Conservation (phyloP, 164 flowering plant genomes). For the Dillenia turbinata region DNA sequence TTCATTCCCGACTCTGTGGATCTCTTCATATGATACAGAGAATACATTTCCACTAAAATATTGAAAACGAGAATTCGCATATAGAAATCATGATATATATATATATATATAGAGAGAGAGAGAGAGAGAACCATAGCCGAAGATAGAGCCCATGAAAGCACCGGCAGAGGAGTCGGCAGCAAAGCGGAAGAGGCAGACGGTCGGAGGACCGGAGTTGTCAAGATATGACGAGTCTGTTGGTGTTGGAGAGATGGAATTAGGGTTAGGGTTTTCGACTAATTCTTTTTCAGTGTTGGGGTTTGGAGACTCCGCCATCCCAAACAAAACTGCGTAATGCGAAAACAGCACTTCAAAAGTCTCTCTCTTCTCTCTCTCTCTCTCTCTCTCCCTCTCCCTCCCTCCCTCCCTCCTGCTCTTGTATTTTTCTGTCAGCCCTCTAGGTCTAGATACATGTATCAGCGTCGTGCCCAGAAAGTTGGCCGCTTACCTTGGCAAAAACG, state of each 20-base stretch:
- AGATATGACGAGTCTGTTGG: conserved; percentile 3
- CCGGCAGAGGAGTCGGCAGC: conserved; percentile 82
- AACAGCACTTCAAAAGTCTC: neutral
- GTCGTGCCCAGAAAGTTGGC: too few species aligned
- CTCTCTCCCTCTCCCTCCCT: too few species aligned
- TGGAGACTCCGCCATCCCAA: conserved; percentile 30
- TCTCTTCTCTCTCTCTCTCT: too few species aligned
- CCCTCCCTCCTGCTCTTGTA: too few species aligned
- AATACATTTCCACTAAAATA: too few species aligned
- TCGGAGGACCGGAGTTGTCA: conserved; percentile 23
- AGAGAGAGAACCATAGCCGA: conserved; percentile 69
- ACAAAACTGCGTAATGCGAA: neutral
- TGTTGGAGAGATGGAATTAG: conserved; percentile 18
- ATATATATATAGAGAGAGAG: neutral
- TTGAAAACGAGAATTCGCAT: too few species aligned
- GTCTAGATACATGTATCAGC: too few species aligned
- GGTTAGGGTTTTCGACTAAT: conserved; percentile 19
- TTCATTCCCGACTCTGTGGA: too few species aligned
- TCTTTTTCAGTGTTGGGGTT: conserved; percentile 31
- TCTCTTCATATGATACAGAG: too few species aligned
- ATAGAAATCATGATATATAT: too few species aligned
- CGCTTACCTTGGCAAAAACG: too few species aligned
- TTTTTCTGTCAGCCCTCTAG: too few species aligned
- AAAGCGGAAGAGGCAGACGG: conserved; percentile 60
- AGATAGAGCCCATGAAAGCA: conserved; percentile 85